Evolutionary conservation across 2,329 filamentous ascomycete genomes (phyloP).

Genomic region (Blumeria graminis): DNA sequence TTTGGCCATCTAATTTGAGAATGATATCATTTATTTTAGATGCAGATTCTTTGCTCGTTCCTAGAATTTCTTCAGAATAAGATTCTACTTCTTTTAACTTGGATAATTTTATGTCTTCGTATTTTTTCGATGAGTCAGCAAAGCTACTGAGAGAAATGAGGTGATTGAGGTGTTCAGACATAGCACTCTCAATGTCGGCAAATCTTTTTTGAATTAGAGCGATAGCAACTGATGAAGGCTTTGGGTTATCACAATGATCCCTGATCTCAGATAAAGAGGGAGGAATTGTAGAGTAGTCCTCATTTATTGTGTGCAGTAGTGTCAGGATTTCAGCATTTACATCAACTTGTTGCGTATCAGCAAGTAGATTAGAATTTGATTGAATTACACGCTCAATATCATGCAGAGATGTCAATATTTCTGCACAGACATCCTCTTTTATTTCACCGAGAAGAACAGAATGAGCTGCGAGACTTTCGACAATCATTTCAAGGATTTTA

Average conservation of each 20-base stretch:
- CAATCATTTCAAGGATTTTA: constrained; percentile 6
- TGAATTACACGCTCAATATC: constrained; percentile 8
- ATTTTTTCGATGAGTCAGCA: no score
- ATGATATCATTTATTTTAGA: no score
- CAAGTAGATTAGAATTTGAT: constrained; percentile 7
- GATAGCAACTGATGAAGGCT: neutral
- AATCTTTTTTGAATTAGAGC: neutral
- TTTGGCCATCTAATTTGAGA: no score
- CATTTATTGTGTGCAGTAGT: constrained; percentile 10
- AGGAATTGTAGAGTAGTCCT: constrained; percentile 1
- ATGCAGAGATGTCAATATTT: constrained; percentile 13
- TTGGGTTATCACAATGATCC: neutral
- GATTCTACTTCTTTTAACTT: no score
- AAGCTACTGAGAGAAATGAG: no score
- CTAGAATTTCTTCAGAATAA: no score
- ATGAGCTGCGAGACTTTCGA: constrained; percentile 8
- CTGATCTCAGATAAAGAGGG: neutral
- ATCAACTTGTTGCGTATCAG: constrained; percentile 11
- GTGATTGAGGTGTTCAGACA: no score
- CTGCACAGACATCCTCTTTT: constrained; percentile 14
- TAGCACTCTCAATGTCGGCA: neutral
- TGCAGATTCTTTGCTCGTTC: no score
- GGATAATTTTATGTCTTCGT: no score
- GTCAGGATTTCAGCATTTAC: constrained; percentile 14
- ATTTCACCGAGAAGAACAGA: constrained; percentile 11